These are phyloP conservation scores for Fusarium sp. DNA, from an alignment of 2,329 filamentous ascomycete species.

Conservation along the genomic window DNA sequence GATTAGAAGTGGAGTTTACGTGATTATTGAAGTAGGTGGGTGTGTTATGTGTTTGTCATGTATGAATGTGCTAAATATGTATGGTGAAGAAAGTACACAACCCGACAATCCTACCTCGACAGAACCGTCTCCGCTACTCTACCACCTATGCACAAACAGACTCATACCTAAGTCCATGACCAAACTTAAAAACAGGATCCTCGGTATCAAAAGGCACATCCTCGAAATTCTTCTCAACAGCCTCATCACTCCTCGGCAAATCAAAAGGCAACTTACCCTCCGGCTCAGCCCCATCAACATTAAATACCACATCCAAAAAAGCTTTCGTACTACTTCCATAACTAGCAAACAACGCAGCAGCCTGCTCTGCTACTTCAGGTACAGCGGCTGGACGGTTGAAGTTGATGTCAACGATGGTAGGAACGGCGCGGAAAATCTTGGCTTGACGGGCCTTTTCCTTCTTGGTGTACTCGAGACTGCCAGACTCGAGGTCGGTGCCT, in stretches of 20 bases:
- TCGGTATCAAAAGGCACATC: conserved; percentile 45
- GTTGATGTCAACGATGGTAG: conserved; percentile 56
- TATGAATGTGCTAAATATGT: background rate
- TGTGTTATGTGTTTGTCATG: background rate
- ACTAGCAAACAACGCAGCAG: conserved; percentile 53
- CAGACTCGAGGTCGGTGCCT: conserved; percentile 35
- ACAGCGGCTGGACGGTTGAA: conserved; percentile 56
- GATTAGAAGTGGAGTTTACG: no score
- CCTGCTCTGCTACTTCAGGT: conserved; percentile 54
- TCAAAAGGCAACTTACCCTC: conserved; percentile 39
- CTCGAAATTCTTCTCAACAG: conserved; percentile 48
- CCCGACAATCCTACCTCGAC: background rate
- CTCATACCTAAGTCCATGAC: conserved; percentile 36
- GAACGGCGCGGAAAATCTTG: conserved; percentile 51
- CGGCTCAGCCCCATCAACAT: conserved; percentile 36
- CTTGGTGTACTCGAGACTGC: conserved; percentile 53
- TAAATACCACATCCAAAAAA: conserved; percentile 57
- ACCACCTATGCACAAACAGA: background rate
- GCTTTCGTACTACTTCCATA: conserved; percentile 54
- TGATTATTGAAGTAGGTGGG: no score
- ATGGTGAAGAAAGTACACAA: background rate
- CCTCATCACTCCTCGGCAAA: conserved; percentile 55
- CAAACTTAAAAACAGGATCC: conserved; percentile 43
- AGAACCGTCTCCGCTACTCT: background rate
- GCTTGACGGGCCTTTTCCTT: conserved; percentile 41